Evolutionary conservation across 768 basidiomycete genomes (phyloP).

Genomic region (Exidia glandulosa): DNA sequence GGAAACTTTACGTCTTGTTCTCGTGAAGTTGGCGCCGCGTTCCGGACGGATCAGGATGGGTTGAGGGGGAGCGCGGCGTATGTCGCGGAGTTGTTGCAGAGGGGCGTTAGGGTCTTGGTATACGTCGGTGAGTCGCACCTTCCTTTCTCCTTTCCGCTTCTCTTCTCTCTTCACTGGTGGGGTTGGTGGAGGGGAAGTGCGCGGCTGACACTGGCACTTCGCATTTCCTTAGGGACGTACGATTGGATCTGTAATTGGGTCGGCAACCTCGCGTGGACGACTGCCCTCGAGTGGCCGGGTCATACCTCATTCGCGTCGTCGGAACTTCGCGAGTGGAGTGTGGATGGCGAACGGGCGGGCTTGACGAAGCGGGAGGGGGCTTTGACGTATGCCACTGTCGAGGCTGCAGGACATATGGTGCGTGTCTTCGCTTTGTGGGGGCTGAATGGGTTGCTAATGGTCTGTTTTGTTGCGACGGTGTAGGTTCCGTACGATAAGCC

Average conservation of each 20-base stretch:
- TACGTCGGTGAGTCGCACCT: constrained; percentile 14
- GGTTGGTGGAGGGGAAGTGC: no score
- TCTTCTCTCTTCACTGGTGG: background rate
- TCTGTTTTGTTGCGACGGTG: background rate
- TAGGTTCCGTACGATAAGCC: constrained; percentile 17
- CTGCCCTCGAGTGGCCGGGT: constrained; percentile 64
- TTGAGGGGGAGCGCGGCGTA: constrained; percentile 22
- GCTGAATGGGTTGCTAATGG: background rate
- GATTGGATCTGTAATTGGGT: constrained; percentile 14
- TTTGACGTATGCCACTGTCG: constrained; percentile 14
- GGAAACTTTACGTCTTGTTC: constrained; percentile 32
- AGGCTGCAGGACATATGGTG: constrained; percentile 25
- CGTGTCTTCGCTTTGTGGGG: background rate
- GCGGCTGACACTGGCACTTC: no score
- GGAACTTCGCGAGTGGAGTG: constrained; percentile 21
- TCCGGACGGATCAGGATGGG: constrained; percentile 33
- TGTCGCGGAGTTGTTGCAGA: constrained; percentile 27
- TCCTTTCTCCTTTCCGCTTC: background rate
- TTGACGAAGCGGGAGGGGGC: constrained; percentile 26
- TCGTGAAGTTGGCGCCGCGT: constrained; percentile 36
- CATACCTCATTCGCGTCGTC: constrained; percentile 26
- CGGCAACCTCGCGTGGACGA: constrained; percentile 60
- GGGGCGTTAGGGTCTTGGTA: constrained; percentile 21
- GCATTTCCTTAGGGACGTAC: constrained; percentile 15
- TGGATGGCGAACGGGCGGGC: constrained; percentile 23